phyloP scores from a whole-genome alignment of 345 rosid genomes.

The Pistacia vera region DNA sequence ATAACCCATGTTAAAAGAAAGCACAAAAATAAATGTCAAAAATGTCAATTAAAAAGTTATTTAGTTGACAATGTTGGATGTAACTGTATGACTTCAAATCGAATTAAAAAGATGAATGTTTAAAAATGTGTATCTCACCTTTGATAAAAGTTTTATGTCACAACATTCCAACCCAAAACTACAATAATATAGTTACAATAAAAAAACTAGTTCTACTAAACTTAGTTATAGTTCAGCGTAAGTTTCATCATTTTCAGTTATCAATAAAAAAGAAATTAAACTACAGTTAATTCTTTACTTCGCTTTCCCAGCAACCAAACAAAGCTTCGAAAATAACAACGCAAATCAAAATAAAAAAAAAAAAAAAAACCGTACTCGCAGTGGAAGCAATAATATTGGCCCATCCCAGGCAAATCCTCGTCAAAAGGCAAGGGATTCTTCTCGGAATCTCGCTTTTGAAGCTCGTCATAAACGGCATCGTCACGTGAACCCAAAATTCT shows the following conservation, averaged over 20 bases:
- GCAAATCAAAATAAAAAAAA: background rate
- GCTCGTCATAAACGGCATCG: constrained; percentile 77
- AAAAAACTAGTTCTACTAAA: background rate
- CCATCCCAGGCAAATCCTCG: constrained; percentile 98
- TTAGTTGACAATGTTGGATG: too few species aligned
- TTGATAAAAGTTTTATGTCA: too few species aligned
- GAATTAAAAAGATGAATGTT: too few species aligned
- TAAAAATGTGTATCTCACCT: too few species aligned
- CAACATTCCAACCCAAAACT: too few species aligned
- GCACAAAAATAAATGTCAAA: background rate
- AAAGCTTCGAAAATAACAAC: background rate
- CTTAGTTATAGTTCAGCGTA: background rate
- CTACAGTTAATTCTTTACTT: background rate
- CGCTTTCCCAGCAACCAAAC: background rate
- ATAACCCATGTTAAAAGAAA: background rate
- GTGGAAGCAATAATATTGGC: constrained; percentile 90
- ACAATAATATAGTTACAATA: too few species aligned
- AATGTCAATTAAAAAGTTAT: background rate
- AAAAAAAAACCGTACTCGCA: constrained; percentile 70
- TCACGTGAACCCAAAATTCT: constrained; percentile 50
- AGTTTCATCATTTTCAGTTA: background rate
- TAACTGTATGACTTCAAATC: too few species aligned
- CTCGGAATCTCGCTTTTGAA: constrained; percentile 68
- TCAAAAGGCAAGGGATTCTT: constrained; percentile 58
- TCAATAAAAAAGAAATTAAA: background rate